These are phyloP conservation scores for Trypanosoma melophagium DNA, from an alignment of 208 protist species.

Conservation along the genomic window DNA sequence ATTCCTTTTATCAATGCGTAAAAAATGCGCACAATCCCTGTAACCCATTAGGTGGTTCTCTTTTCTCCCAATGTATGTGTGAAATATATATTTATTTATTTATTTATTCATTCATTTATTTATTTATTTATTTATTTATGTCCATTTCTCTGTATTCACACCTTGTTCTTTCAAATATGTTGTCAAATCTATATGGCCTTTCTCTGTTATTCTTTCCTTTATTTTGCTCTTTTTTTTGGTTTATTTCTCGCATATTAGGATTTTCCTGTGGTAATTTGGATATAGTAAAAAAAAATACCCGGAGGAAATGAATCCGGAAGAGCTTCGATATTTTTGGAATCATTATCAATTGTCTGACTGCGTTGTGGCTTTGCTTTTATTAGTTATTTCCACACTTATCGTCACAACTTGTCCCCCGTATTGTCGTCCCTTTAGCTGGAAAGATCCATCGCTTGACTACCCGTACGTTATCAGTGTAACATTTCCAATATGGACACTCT, in stretches of 20 bases:
- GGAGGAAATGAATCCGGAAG: not conserved
- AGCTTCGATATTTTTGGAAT: slow-evolving; percentile 14
- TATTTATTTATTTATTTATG: too few species aligned
- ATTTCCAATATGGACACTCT: slow-evolving; percentile 47
- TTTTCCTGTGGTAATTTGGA: not conserved
- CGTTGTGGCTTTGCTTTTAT: slow-evolving; percentile 20
- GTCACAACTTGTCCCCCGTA: slow-evolving; percentile 12
- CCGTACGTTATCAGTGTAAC: slow-evolving; percentile 39
- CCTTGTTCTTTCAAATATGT: too few species aligned
- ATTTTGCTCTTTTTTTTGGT: too few species aligned
- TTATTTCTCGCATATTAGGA: not conserved
- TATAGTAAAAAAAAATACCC: not conserved
- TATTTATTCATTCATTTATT: too few species aligned
- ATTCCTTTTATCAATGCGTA: too few species aligned
- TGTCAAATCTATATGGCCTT: too few species aligned
- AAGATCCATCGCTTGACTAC: slow-evolving; percentile 66
- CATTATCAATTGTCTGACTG: slow-evolving; percentile 59
- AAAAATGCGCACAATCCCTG: too few species aligned
- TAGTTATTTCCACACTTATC: slow-evolving; percentile 27
- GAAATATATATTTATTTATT: too few species aligned
- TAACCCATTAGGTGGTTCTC: too few species aligned
- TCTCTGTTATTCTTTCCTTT: too few species aligned
- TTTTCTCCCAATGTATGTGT: too few species aligned
- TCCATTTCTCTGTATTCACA: too few species aligned
- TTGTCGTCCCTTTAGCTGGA: slow-evolving; percentile 76